Base-by-base conservation (phyloP, 1,284 basidiomycete genomes). In the Boletellus deceptivus region DNA sequence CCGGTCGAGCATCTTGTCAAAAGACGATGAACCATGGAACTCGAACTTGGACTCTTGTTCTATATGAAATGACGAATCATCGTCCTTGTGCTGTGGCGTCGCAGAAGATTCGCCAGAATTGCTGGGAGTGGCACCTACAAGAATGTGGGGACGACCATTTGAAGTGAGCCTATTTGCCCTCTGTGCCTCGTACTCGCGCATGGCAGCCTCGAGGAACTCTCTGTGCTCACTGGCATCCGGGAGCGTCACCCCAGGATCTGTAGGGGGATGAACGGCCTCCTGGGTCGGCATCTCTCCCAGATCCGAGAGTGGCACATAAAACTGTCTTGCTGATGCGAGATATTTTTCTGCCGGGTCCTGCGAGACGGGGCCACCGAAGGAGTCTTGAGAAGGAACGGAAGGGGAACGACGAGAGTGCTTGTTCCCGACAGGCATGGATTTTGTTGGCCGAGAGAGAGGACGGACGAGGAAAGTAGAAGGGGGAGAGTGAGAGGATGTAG, bases 231-330 rank as follows among this genome's bases (percentile, higher is more conserved):
- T 58, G 31, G 60, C 58, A 53, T 64, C 64, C 16, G 58, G 58
- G 31, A 69, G 58, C 13, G 57, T 55, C 45, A 47, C n/a, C 13
- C 35, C 55, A 43, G 52, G 59, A 46, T 59, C 55, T 41, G 56
- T 46, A 46, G 62, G 59, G 2, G 57, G 49, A 51, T 69, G 63
- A 27, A 55, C 29, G 48, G 55, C 53, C 46, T 57, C 54, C 43
- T 64, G 68, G 8, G 67, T 61, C 29, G 68, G 55, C 14, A 66
- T 60, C 48, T 67, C 71, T 44, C 72, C 76, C 6, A 86, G 69
- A 52, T 83, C 75, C n/a, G 78, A 78, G 43, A 86, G 64, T 48
- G 84, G 83, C 22, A 80, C 65, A 35, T 76, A 63, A 50, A 87
- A 84, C 46, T 76, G 72, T 55, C 72, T 77, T 22, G 77, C 69